Evolutionary conservation across 1,284 basidiomycete genomes (phyloP).

Genomic region (Ceratobasidium sp.): DNA sequence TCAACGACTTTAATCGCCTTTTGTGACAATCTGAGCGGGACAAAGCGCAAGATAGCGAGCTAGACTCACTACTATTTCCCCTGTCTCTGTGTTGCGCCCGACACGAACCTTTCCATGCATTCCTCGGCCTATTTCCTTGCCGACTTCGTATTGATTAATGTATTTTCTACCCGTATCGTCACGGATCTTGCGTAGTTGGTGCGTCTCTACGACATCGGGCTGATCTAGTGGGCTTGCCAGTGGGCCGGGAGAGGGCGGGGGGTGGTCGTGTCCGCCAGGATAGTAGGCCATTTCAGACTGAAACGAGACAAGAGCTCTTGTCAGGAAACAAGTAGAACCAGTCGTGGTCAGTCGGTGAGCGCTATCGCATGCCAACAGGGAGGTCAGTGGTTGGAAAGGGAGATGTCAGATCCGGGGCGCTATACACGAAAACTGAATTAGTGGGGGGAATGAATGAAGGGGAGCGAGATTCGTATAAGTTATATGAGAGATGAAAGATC

Average conservation of each 20-base stretch:
- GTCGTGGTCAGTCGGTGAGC: slow-evolving; percentile 27
- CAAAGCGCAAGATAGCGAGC: slow-evolving; percentile 31
- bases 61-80: slow-evolving; percentile 53
- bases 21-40: slow-evolving; percentile 4
- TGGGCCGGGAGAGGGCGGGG: slow-evolving; percentile 41
- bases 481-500: slow-evolving; percentile 40
- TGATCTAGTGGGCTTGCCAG: slow-evolving; percentile 56
- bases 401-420: slow-evolving; percentile 47
- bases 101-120: slow-evolving; percentile 82
- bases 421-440: slow-evolving; percentile 5
- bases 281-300: too few relatives aligned
- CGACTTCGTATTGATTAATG: slow-evolving; percentile 81
- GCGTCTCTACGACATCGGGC: slow-evolving; percentile 63
- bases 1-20: slow-evolving; percentile 86
- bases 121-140: slow-evolving; percentile 71
- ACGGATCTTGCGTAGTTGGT: slow-evolving; percentile 51
- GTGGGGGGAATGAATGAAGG: slow-evolving; percentile 13
- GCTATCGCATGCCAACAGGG: slow-evolving; percentile 50
- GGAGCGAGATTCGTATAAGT: neutral
- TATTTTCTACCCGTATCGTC: slow-evolving; percentile 56
- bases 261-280: slow-evolving; percentile 8
- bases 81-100: slow-evolving; percentile 63
- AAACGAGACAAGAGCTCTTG: slow-evolving; percentile 33
- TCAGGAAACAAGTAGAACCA: neutral
- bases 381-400: slow-evolving; percentile 46